phyloP scores from a whole-genome alignment of 2,329 filamentous ascomycete species.

The Calcarisporium arbuscula region DNA sequence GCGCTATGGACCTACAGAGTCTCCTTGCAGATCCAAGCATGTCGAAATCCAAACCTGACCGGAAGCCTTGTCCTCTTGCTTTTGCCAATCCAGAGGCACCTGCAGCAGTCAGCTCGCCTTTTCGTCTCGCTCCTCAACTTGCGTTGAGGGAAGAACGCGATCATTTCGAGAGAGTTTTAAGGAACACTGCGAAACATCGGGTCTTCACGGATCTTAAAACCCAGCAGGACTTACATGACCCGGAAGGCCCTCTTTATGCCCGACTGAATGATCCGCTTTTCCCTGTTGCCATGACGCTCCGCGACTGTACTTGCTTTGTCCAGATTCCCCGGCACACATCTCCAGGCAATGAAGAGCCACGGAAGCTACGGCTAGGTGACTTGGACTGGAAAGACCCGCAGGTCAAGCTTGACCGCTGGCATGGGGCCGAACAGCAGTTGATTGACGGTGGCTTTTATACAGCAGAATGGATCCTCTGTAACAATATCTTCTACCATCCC shows the following conservation, averaged over 20 bases:
- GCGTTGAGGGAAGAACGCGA: conserved; percentile 23
- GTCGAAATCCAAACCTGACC: conserved; percentile 27
- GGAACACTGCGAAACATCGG: conserved; percentile 24
- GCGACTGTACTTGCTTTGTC: conserved; percentile 72
- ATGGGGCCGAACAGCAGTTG: conserved; percentile 53
- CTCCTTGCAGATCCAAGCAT: conserved; percentile 24
- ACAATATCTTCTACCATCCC: conserved; percentile 25
- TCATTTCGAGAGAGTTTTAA: conserved; percentile 17
- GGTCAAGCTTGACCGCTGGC: conserved; percentile 66
- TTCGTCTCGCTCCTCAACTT: conserved; percentile 30
- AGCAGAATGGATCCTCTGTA: conserved; percentile 30
- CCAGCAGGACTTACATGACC: conserved; percentile 37
- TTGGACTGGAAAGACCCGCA: conserved; percentile 68
- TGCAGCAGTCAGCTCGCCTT: conserved; percentile 35
- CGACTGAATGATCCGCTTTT: conserved; percentile 41
- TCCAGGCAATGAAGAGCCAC: conserved; percentile 15
- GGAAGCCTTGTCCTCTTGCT: conserved; percentile 58
- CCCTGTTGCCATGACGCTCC: conserved; percentile 69
- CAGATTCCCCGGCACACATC: no score
- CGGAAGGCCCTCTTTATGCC: conserved; percentile 35
- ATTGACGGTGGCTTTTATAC: conserved; percentile 65
- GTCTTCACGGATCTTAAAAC: conserved; percentile 27
- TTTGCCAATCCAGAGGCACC: conserved; percentile 47
- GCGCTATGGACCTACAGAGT: conserved; percentile 47
- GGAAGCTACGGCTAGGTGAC: conserved; percentile 63